These are phyloP conservation scores for Silene conica DNA, from an alignment of 148 eudicot genomes.

Conservation along the genomic window DNA sequence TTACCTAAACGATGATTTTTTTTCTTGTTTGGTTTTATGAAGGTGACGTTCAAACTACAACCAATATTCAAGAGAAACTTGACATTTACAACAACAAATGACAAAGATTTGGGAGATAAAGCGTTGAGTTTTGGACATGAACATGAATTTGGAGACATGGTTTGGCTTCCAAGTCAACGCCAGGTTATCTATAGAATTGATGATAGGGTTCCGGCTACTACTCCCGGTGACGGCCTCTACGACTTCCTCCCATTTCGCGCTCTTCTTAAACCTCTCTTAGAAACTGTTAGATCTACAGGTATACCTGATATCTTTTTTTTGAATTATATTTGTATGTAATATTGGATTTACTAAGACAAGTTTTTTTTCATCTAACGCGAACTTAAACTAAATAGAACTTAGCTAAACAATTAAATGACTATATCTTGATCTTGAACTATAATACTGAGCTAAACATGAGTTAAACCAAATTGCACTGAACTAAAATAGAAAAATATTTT, in stretches of 20 bases:
- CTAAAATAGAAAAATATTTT: no score
- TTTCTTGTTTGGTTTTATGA: not conserved
- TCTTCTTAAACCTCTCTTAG: not conserved
- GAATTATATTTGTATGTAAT: no score
- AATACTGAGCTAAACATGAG: no score
- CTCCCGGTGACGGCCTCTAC: slow-evolving; percentile 16
- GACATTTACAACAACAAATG: slow-evolving; percentile 9
- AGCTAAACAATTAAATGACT: no score
- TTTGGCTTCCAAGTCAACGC: slow-evolving; percentile 16
- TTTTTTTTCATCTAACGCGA: no score
- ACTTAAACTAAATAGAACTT: no score
- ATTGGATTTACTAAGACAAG: no score
- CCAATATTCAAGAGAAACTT: slow-evolving; percentile 28
- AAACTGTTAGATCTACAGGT: not conserved
- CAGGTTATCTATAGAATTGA: slow-evolving; percentile 23
- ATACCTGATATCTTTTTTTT: no score
- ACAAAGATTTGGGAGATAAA: slow-evolving; percentile 17
- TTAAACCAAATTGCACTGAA: no score
- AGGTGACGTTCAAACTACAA: slow-evolving; percentile 26
- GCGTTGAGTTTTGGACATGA: slow-evolving; percentile 2
- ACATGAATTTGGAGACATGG: slow-evolving; percentile 23
- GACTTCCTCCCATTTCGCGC: not conserved
- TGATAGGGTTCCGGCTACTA: slow-evolving; percentile 14
- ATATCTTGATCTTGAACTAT: no score
- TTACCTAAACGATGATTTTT: no score